Conservation (phyloP, 495 filamentous ascomycete species). For the Neurospora tetraspora region DNA sequence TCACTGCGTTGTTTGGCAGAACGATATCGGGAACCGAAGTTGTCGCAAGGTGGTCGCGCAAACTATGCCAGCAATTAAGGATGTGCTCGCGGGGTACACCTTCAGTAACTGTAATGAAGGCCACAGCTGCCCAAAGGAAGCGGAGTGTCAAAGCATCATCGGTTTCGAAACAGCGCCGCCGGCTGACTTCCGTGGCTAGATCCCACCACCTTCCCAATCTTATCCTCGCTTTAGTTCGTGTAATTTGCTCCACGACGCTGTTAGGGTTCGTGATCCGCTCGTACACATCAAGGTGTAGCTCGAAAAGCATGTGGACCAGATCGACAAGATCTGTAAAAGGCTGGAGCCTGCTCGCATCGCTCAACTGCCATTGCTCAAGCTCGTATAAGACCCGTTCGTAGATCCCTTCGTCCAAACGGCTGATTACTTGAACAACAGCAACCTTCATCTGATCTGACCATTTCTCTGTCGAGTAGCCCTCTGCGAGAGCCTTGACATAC, state of each 20-base stretch:
- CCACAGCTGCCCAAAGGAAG: slow-evolving; percentile 80
- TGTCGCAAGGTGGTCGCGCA: slow-evolving; percentile 35
- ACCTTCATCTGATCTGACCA: slow-evolving; percentile 71
- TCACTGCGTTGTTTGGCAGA: slow-evolving; percentile 75
- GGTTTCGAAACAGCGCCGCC: slow-evolving; percentile 22
- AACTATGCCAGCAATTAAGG: slow-evolving; percentile 64
- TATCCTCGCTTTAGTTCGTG: slow-evolving; percentile 52
- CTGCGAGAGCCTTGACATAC: slow-evolving; percentile 53
- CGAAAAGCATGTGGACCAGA: slow-evolving; percentile 72
- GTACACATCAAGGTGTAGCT: slow-evolving; percentile 83
- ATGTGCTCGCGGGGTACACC: slow-evolving; percentile 65
- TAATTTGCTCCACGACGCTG: slow-evolving; percentile 53
- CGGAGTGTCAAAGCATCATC: slow-evolving; percentile 43
- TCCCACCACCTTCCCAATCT: slow-evolving; percentile 66
- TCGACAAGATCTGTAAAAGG: slow-evolving; percentile 27
- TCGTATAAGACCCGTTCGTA: slow-evolving; percentile 42
- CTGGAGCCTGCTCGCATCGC: slow-evolving; percentile 14
- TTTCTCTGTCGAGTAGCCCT: slow-evolving; percentile 49
- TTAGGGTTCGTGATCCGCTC: slow-evolving; percentile 64
- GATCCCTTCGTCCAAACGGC: slow-evolving; percentile 57
- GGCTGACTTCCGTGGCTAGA: slow-evolving; percentile 54
- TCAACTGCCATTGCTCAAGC: slow-evolving; percentile 21
- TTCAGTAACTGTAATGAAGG: slow-evolving; percentile 59
- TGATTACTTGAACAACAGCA: slow-evolving; percentile 56
- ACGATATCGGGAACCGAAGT: slow-evolving; percentile 39